These are phyloP conservation scores for Glycine tomentella DNA, from an alignment of 306 rosid genomes.

Conservation along the genomic window DNA sequence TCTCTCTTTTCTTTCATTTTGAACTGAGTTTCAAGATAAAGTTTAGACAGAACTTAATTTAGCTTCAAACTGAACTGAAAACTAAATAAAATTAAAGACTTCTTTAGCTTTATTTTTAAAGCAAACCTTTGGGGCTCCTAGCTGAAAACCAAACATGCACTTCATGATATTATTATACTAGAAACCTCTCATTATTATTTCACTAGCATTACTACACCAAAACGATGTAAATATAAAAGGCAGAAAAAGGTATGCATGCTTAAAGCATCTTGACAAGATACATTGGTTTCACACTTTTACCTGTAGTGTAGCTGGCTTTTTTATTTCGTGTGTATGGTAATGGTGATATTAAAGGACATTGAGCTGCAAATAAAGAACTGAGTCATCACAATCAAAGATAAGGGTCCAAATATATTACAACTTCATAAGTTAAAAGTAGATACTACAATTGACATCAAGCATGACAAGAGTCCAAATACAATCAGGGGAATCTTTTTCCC, in stretches of 20 bases:
- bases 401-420: background rate
- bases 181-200: background rate
- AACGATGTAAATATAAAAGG: background rate
- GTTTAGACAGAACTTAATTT: too few species aligned
- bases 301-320: too few species aligned
- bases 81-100: background rate
- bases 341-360: too few species aligned
- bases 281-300: too few species aligned
- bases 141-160: background rate
- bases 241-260: background rate
- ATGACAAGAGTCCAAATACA: background rate
- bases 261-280: too few species aligned
- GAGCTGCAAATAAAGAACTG: too few species aligned
- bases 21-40: too few species aligned
- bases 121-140: background rate
- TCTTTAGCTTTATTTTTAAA: background rate
- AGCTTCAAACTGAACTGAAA: too few species aligned
- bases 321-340: background rate
- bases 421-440: background rate
- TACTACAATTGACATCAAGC: background rate
- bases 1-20: too few species aligned
- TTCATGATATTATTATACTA: background rate
- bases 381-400: background rate
- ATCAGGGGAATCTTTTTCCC: background rate
- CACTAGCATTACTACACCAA: background rate